Evolutionary conservation across 345 rosid species (phyloP), one percentile per base, ranked within the genome.

Genomic region (Arabidopsis arenosa): DNA sequence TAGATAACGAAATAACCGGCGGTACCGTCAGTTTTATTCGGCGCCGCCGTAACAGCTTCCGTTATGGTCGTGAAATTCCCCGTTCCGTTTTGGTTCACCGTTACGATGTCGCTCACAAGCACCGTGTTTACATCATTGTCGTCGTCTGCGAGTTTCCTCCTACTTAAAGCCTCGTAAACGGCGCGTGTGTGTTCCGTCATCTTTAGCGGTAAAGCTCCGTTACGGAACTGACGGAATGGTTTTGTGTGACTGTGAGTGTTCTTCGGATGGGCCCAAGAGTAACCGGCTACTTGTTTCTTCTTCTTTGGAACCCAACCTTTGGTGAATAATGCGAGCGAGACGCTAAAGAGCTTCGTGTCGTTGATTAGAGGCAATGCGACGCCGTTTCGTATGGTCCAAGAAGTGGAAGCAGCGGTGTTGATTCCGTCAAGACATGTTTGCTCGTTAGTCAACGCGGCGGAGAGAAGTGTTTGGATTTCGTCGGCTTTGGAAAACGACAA

Each of bases 1-100:
- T 85, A 89, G 37, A 95, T 86, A 89, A 95, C 68, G 79, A 88
- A 92, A 75, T 92, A 95, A 7, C 99, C 97, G 0, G 71, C 75
- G 2, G 11, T 47, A 21, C 85, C 86, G 7, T 80, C 63, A 0
- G 87, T 84, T 3, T 90, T 92, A 55, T 90, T 89, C 6, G 99
- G 99, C 35, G 97, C 97, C 1, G 78, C 88, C 2, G 80, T 51
- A 15, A 95, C 13, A 4, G 99, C 99, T 0, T 90, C 97, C 35
- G 56, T 82, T 43, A 94, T 90, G 52, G 91, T 80, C 9, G 86
- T 76, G 80, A 89, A 94, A 73, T 92, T 87, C 3, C 91, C 99
- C n/a, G 75, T 80, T 9, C 97, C 97, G 65, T 95, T 80, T 66
- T 82, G 83, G 45, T 78, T 84, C 78, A 94, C 98, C 39, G 86